phyloP scores from a whole-genome alignment of 768 basidiomycete genomes.

The Xerocomellus dryophilus region DNA sequence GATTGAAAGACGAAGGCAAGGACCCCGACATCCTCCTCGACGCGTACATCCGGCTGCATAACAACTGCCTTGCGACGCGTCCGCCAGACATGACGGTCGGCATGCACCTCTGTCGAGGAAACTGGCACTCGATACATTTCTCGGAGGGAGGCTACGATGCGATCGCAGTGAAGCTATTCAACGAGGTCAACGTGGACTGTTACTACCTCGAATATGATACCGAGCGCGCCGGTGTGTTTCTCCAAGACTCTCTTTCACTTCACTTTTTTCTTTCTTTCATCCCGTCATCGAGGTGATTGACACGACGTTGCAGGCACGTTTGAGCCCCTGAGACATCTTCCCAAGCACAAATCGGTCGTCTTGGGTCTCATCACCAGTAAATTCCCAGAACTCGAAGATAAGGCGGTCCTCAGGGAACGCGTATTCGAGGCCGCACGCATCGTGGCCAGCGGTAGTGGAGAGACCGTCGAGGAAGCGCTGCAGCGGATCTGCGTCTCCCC shows the following conservation, averaged over 20 bases:
- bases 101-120: constrained; percentile 45
- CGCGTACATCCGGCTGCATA: constrained; percentile 47
- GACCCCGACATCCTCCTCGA: constrained; percentile 67
- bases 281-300: neutral
- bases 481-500: constrained; percentile 44
- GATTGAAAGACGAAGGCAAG: constrained; percentile 57
- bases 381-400: constrained; percentile 42
- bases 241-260: neutral
- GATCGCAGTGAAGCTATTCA: constrained; percentile 46
- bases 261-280: neutral
- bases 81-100: constrained; percentile 40
- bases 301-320: constrained; percentile 23
- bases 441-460: constrained; percentile 38
- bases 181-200: constrained; percentile 40
- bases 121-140: constrained; percentile 36
- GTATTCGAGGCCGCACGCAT: constrained; percentile 43
- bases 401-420: constrained; percentile 37
- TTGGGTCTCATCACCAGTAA: constrained; percentile 46
- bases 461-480: constrained; percentile 38
- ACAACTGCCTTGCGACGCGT: constrained; percentile 35
- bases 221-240: constrained; percentile 38
- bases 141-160: constrained; percentile 45
- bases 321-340: constrained; percentile 31
- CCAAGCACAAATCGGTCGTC: constrained; percentile 38
- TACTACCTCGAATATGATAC: constrained; percentile 52